These are phyloP conservation scores for Glycyrrhiza uralensis DNA, from an alignment of 306 rosid species.

Conservation along the genomic window DNA sequence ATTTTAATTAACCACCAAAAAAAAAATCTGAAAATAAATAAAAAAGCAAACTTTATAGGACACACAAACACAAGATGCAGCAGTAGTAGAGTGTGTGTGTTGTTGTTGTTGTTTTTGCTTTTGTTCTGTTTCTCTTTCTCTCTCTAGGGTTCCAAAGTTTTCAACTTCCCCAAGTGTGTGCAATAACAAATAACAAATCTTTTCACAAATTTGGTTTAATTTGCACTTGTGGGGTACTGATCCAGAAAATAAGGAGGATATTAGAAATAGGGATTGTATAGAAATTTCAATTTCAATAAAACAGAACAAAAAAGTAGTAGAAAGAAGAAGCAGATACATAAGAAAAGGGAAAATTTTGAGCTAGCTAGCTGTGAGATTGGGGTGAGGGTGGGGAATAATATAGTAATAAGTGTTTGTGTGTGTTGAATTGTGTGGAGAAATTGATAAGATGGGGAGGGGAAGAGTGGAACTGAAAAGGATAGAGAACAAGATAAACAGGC, in stretches of 20 bases:
- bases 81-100: not conserved
- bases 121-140: constrained; percentile 24
- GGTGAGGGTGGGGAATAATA: not conserved
- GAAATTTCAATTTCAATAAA: too few relatives aligned
- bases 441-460: constrained; percentile 69
- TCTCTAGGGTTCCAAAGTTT: constrained; percentile 44
- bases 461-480: constrained; percentile 93
- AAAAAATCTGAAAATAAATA: constrained; percentile 16
- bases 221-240: constrained; percentile 45
- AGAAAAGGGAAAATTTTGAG: not conserved
- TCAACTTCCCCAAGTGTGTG: too few relatives aligned
- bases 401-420: too few relatives aligned
- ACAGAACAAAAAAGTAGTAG: too few relatives aligned
- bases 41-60: constrained; percentile 29
- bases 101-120: too few relatives aligned
- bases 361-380: too few relatives aligned
- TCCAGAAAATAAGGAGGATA: too few relatives aligned
- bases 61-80: not conserved
- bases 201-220: constrained; percentile 64
- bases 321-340: not conserved
- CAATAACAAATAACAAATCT: too few relatives aligned
- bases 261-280: too few relatives aligned
- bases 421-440: too few relatives aligned
- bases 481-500: constrained; percentile 98
- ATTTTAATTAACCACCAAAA: constrained; percentile 23